Percentiles rank a stretch among this genome's conserved stretches.
Conservation (phyloP, 768 basidiomycete genomes). For the Trametes cinnabarina region DNA sequence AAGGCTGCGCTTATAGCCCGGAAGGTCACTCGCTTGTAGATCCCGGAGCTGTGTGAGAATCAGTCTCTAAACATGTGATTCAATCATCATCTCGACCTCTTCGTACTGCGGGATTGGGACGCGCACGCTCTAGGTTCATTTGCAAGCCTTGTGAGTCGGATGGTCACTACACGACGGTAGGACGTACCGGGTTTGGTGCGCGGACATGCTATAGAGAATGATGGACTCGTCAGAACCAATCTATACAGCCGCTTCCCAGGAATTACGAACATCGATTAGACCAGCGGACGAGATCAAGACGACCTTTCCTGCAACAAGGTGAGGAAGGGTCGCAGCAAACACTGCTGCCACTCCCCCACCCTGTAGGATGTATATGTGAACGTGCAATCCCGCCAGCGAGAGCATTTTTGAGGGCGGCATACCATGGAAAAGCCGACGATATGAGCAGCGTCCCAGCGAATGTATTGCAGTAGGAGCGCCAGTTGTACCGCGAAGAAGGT, state of each 20-base stretch:
- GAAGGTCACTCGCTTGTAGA: conserved; percentile 67
- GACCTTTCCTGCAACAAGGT: conserved; percentile 61
- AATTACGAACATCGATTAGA: conserved; percentile 37
- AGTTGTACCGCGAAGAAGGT: conserved; percentile 69
- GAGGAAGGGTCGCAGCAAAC: conserved; percentile 66
- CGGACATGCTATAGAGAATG: background rate
- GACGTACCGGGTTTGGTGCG: background rate
- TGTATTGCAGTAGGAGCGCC: conserved; percentile 75
- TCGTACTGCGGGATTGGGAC: conserved; percentile 8
- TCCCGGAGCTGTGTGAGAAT: conserved; percentile 53
- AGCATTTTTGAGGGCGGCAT: no score
- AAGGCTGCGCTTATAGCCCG: conserved; percentile 66
- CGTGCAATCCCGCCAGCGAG: no score
- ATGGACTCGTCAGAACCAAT: no score
- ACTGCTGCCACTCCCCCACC: conserved; percentile 73
- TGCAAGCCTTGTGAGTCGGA: background rate
- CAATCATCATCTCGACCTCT: conserved; percentile 1
- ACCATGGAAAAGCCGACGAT: conserved; percentile 80
- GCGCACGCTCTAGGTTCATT: background rate
- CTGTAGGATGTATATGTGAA: no score
- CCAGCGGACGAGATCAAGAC: conserved; percentile 69
- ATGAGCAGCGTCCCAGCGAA: conserved; percentile 65
- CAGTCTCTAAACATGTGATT: background rate
- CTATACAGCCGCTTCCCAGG: no score
- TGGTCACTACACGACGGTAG: background rate